Evolutionary conservation across 192 early-diverging fungal species (phyloP), one percentile per base, ranked within the genome.

Genomic region (Podochytrium sp.): DNA sequence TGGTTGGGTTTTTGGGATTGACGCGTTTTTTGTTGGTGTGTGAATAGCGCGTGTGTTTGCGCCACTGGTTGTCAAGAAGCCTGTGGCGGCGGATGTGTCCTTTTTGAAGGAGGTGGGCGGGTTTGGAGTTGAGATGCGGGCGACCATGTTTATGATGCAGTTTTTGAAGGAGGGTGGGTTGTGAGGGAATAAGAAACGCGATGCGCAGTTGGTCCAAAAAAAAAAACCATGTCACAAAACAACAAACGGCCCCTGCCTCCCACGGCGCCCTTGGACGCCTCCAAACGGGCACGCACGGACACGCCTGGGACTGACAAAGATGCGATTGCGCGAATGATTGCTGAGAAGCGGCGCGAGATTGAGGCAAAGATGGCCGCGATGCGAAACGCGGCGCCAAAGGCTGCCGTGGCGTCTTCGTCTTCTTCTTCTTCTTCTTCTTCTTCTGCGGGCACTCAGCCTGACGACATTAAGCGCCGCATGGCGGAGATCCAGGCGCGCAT

Each of bases 351-450:
- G 29, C 83, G 83, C 30, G 89, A 93, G 60, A 88, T 91, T 40
- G 76, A 85, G 39, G 85, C 89, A 3, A 87, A 86, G 49, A 78
- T 93, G 63, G 91, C 90, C n/a, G 79, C 69, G 27, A 76, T 89
- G 76, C 84, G 81, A 5, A 69, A 73, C 73, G 32, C 78, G 74
- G 76, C 20, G 75, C 79, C 47, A 74, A 83, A 32, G 75, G 78
- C 12, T 35, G n/a, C n/a, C 47, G 33, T 57, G 78, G 38, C 69
- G 49, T 59, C 71, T 39, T 55, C 61, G 14, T 47, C 57, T n/a
- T n/a, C n/a, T n/a, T n/a, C n/a, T n/a, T n/a, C n/a, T n/a, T n/a
- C n/a, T n/a, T n/a, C n/a, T n/a, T n/a, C n/a, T n/a, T n/a, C n/a
- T n/a, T n/a, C 74, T 75, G 32, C 42, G 43, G 59, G 65, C 47